Evolutionary conservation across 345 rosid genomes (phyloP).

Genomic region (Abelmoschus esculentus): DNA sequence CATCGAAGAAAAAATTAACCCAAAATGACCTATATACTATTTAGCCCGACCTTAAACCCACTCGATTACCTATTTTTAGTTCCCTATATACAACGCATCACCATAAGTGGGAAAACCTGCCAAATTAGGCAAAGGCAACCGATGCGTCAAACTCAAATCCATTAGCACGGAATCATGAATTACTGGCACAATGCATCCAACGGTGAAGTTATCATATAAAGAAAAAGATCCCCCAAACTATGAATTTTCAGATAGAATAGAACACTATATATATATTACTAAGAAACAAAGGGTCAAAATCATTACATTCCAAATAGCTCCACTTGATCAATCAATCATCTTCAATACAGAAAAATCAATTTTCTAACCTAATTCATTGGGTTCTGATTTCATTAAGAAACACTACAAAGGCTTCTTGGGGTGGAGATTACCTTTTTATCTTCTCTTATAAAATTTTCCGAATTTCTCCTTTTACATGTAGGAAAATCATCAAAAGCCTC

Average conservation of each 20-base stretch:
- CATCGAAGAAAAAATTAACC: too few species aligned
- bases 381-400: constrained; percentile 17
- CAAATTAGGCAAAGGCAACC: too few species aligned
- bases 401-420: constrained; percentile 14
- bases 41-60: too few species aligned
- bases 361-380: constrained; percentile 11
- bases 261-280: constrained; percentile 16
- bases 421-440: constrained; percentile 1
- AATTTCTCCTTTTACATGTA: not conserved
- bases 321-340: constrained; percentile 16
- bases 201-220: not conserved
- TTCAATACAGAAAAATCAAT: constrained; percentile 15
- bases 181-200: not conserved
- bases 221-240: not conserved
- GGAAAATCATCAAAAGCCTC: constrained; percentile 10
- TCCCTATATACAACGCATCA: not conserved
- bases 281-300: constrained; percentile 17
- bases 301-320: constrained; percentile 22
- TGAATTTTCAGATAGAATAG: not conserved
- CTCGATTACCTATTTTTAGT: too few species aligned
- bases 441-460: not conserved
- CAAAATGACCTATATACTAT: too few species aligned
- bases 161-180: not conserved
- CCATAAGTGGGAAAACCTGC: not conserved
- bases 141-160: too few species aligned